Base-by-base conservation (phyloP, 2,329 filamentous ascomycete species). In the Fusarium setosum region DNA sequence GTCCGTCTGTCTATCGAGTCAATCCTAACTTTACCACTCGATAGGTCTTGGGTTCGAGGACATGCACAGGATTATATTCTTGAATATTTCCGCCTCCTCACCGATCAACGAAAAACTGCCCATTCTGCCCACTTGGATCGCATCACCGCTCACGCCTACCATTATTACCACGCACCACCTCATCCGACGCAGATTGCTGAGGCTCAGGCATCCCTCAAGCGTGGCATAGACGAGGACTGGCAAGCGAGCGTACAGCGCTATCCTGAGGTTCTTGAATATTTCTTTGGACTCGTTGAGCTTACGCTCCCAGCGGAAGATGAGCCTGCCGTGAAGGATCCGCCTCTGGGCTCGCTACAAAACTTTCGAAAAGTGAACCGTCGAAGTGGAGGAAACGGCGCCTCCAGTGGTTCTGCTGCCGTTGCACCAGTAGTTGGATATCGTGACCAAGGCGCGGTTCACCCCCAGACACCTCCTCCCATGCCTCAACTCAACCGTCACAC, bases 211-310 rank as follows among this genome's bases (percentile, higher is more conserved):
- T 83, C 85, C 47, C 82, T 93, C 61, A 92, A 93, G 77, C 85
- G 87, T 48, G 91, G 90, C 61, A 91, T 94, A 71, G 91, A 94
- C 71, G 89, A 92, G 63, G 92, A 94, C 79, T 95, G 92, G 92
- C 86, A 90, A 71, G 83, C 86, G 26, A 90, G 89, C 45, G 91
- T 94, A 35, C 86, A 92, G 70, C 85, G 89, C 54, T 95, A 94
- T 70, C 92, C 92, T 5, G 90, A 94, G 74, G 89, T 94, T n/a
- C 81, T 95, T 54, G 90, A 93, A 76, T 93, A 94, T 77, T 94
- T 91, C 74, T 94, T 90, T 77, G 83, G 87, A 59, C 81, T 94
- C 34, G 89, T 94, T 32, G 86, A 89, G 54, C 75, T 93, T 59
- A 85, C 82, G 20, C 77, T 92, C 5, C 91, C 92, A 1, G 78